phyloP scores from a whole-genome alignment of 352 stramenopile genomes.

The Globisporangium nunn region DNA sequence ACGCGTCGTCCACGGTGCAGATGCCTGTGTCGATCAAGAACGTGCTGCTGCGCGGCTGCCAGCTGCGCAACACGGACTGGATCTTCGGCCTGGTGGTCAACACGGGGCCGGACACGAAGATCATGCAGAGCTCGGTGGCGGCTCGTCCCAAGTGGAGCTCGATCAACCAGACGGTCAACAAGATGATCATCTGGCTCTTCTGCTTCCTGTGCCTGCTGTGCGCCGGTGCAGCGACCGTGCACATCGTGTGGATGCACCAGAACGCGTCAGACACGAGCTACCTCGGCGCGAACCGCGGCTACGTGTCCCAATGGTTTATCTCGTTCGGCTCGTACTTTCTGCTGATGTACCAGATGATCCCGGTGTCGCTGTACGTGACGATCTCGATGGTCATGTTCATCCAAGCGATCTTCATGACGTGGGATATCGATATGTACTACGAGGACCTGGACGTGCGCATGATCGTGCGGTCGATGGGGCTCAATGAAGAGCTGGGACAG shows the following conservation, averaged over 20 bases:
- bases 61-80: conserved; percentile 80
- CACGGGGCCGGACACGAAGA: conserved; percentile 86
- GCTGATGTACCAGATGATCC: conserved; percentile 96
- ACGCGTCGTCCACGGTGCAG: too few relatives aligned
- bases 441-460: conserved; percentile 79
- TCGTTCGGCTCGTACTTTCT: conserved; percentile 93
- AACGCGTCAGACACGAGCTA: conserved; percentile 48
- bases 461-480: conserved; percentile 87
- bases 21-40: conserved; percentile 24
- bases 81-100: conserved; percentile 67
- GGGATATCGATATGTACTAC: conserved; percentile 92
- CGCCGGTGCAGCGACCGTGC: conserved; percentile 35
- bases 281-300: conserved; percentile 33
- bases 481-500: conserved; percentile 94
- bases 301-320: conserved; percentile 75
- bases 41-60: conserved; percentile 63
- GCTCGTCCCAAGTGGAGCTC: conserved; percentile 80
- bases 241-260: conserved; percentile 27
- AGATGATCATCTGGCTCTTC: conserved; percentile 73
- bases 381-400: conserved; percentile 95
- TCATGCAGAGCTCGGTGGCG: conserved; percentile 85
- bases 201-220: conserved; percentile 63
- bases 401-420: conserved; percentile 92
- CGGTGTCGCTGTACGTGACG: conserved; percentile 96
- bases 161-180: conserved; percentile 74